Percentiles rank a stretch among this genome's conserved stretches.
phyloP scores from a whole-genome alignment of 1,284 basidiomycete species.

The Pascua sp. region DNA sequence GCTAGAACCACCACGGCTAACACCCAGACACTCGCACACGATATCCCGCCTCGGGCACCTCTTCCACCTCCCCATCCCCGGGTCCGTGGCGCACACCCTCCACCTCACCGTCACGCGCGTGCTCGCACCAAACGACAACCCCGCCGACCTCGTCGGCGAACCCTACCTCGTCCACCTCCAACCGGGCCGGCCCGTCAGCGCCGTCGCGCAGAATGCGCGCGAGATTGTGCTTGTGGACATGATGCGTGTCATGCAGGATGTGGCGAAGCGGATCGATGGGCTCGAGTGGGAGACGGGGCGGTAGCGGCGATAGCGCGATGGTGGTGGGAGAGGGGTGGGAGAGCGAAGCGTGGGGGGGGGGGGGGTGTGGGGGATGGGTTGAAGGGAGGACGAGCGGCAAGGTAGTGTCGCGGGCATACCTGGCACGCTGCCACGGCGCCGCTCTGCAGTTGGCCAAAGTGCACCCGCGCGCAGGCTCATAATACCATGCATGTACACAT shows the following conservation, averaged over 20 bases:
- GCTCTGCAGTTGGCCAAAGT: background rate
- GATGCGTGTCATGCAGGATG: slow-evolving; percentile 32
- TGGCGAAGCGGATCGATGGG: slow-evolving; percentile 31
- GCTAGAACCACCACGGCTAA: slow-evolving; percentile 1
- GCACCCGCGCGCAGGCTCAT: background rate
- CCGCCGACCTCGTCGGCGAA: slow-evolving; percentile 11
- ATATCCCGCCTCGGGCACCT: slow-evolving; percentile 30
- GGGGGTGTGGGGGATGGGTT: too few relatives aligned
- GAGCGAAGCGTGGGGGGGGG: too few relatives aligned
- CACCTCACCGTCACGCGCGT: slow-evolving; percentile 33
- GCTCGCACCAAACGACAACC: slow-evolving; percentile 9
- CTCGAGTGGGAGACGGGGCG: slow-evolving; percentile 36
- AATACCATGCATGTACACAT: background rate
- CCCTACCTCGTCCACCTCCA: slow-evolving; percentile 39
- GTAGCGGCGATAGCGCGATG: background rate
- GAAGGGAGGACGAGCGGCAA: background rate
- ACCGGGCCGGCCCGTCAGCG: slow-evolving; percentile 31
- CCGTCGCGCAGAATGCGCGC: slow-evolving; percentile 21
- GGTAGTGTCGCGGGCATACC: background rate
- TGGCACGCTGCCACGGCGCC: background rate
- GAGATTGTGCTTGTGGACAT: slow-evolving; percentile 30
- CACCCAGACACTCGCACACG: slow-evolving; percentile 33
- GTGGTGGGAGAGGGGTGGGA: background rate
- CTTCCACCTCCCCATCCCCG: slow-evolving; percentile 38
- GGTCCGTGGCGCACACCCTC: slow-evolving; percentile 21